Evolutionary conservation across 148 eudicot genomes (phyloP).

Genomic region (Cornus suecica): DNA sequence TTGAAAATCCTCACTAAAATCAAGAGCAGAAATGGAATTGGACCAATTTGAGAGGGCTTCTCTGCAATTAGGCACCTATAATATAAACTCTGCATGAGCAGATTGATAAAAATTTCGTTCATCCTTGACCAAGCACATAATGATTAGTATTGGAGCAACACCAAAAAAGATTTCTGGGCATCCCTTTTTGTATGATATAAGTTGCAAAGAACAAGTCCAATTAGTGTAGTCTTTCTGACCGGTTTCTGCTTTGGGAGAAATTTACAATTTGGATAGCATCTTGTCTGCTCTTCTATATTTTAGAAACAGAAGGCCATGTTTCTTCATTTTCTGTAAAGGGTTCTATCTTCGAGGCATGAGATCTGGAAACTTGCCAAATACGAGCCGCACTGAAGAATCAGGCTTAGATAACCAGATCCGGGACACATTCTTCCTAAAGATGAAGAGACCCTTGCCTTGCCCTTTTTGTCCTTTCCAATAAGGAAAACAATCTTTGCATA

Average conservation of each 20-base stretch:
- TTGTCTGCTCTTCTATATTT: neutral
- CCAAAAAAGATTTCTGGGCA: neutral
- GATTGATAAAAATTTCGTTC: neutral
- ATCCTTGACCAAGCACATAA: neutral
- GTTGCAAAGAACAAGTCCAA: neutral
- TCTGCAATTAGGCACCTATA: neutral
- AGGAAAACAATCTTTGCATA: too few species aligned
- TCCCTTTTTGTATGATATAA: neutral
- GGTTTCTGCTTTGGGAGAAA: neutral
- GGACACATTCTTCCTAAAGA: too few species aligned
- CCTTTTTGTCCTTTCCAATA: neutral
- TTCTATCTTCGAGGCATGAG: neutral
- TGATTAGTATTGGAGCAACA: neutral
- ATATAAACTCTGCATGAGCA: slow-evolving; percentile 5
- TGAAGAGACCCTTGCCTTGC: too few species aligned
- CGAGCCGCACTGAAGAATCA: too few species aligned
- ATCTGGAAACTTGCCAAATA: neutral
- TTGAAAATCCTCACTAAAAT: neutral
- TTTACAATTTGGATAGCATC: neutral
- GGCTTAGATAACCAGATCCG: too few species aligned
- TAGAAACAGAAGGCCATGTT: neutral
- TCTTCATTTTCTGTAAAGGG: neutral
- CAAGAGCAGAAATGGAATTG: neutral
- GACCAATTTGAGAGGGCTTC: neutral
- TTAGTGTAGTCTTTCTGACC: neutral